Percentiles rank a stretch among this genome's conserved stretches.
phyloP scores from a whole-genome alignment of 2,329 filamentous ascomycete species.

The Cercospora berteroae region DNA sequence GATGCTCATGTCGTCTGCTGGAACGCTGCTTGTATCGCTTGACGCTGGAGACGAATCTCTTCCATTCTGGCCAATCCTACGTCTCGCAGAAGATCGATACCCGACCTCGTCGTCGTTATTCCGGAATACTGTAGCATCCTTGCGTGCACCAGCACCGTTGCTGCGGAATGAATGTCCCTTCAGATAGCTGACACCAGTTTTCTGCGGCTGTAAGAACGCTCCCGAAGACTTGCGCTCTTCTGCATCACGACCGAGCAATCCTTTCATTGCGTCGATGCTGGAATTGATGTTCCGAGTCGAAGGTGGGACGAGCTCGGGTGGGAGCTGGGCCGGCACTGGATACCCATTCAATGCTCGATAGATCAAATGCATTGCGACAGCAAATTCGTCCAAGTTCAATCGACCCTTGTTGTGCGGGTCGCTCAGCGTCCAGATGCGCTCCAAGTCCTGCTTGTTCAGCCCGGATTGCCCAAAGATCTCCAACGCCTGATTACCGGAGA shows the following conservation, averaged over 20 bases:
- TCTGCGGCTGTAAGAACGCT: slow-evolving; percentile 86
- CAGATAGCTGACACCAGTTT: slow-evolving; percentile 96
- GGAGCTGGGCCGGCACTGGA: slow-evolving; percentile 80
- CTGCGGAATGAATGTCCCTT: slow-evolving; percentile 87
- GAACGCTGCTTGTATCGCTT: slow-evolving; percentile 59
- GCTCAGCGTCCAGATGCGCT: slow-evolving; percentile 90
- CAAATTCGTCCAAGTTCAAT: slow-evolving; percentile 94
- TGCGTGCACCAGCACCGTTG: slow-evolving; percentile 61
- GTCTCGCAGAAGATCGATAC: slow-evolving; percentile 90
- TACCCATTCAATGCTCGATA: slow-evolving; percentile 97
- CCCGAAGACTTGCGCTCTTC: slow-evolving; percentile 85
- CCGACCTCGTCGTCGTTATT: slow-evolving; percentile 85
- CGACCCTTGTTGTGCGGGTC: slow-evolving; percentile 93
- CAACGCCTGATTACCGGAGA: slow-evolving; percentile 87
- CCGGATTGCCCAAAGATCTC: slow-evolving; percentile 98
- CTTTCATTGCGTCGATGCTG: slow-evolving; percentile 90
- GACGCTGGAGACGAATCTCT: slow-evolving; percentile 73
- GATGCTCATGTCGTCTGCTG: slow-evolving; percentile 76
- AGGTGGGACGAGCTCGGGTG: slow-evolving; percentile 88
- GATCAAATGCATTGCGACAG: slow-evolving; percentile 98
- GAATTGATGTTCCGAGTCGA: slow-evolving; percentile 91
- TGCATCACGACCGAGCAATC: slow-evolving; percentile 82
- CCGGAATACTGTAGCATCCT: slow-evolving; percentile 94
- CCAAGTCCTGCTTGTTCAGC: slow-evolving; percentile 82
- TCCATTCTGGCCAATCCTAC: slow-evolving; percentile 66